Base-by-base conservation (phyloP, 1,139 yeast genomes). In the Taiozyma sp. region DNA sequence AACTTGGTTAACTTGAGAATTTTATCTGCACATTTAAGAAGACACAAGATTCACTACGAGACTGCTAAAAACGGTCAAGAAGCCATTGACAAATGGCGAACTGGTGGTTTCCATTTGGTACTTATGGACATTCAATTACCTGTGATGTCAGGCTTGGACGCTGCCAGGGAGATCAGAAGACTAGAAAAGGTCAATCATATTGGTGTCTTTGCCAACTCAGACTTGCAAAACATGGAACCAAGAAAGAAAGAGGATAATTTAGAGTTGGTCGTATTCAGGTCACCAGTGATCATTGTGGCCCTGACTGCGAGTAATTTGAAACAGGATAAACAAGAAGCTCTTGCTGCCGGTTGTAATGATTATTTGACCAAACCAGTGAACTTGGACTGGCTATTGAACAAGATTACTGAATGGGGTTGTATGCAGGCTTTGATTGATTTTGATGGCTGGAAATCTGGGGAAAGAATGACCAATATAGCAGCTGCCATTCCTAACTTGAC, bases 391-490 rank as follows among this genome's bases (percentile, higher is more conserved):
- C 74, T 93, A 49, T 90, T 91, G 61, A 89, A 88, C 63, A 93
- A 93, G 70, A 88, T 93, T 53, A 88, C 93, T 4, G 99, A 93
- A 69, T 91, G 98, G 98, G 95, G 95, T 2, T 83, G 88, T 63
- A 93, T 93, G 99, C 99, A 93, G 71, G 98, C 98, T 1, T 73
- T 93, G 53, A 91, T 93, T 67, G 96, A 93, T 69, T 93, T 88
- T 67, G 97, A 93, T 67, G 95, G 96, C 37, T 93, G 97, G 97
- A 84, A 84, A 55, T 69, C 68, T 45, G 72, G 72, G 19, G 71
- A 69, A 50, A 64, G 72, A 54, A 68, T 62, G 57, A 56, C 59
- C 1, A 56, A 56, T 40, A 56, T 56, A 2, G 40, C 53, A 6
- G 57, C 59, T 21, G 59, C 59, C 4, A 49, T 56, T 11, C 59